phyloP scores from a whole-genome alignment of 805 yeast genomes.

The Candida golubevii region DNA sequence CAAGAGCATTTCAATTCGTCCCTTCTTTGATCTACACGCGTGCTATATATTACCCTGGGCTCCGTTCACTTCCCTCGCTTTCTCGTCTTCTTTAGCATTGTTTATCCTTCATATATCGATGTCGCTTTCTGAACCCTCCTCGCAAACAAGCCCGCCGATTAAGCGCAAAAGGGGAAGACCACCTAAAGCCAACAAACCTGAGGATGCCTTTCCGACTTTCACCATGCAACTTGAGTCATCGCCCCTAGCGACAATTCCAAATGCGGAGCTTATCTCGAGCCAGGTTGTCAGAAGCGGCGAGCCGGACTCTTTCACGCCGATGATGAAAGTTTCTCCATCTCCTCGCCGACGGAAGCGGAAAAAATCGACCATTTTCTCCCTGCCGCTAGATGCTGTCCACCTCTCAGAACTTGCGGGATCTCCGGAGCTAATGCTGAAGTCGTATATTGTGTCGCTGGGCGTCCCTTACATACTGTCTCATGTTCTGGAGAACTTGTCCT shows the following conservation, averaged over 20 bases:
- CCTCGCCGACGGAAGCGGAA: slow-evolving; percentile 9
- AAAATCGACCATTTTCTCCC: slow-evolving; percentile 5
- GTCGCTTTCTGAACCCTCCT: slow-evolving; percentile 1
- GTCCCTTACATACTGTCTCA: not conserved
- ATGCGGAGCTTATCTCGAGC: slow-evolving; percentile 38
- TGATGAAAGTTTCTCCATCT: slow-evolving; percentile 39
- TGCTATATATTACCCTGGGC: too few species aligned
- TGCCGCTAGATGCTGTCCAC: slow-evolving; percentile 1
- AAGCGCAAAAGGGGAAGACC: slow-evolving; percentile 45
- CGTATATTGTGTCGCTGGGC: slow-evolving; percentile 2
- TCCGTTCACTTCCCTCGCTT: not conserved
- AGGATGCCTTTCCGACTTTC: slow-evolving; percentile 29
- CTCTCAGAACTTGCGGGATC: not conserved
- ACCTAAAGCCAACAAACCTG: slow-evolving; percentile 38
- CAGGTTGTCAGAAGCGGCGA: slow-evolving; percentile 36
- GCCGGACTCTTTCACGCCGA: slow-evolving; percentile 41
- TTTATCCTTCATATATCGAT: not conserved
- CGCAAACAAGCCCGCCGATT: slow-evolving; percentile 16
- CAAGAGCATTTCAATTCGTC: too few species aligned
- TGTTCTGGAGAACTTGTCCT: slow-evolving; percentile 4
- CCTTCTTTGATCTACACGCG: too few species aligned
- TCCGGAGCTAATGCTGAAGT: not conserved
- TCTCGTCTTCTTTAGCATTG: not conserved
- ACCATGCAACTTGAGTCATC: slow-evolving; percentile 39
- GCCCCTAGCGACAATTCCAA: slow-evolving; percentile 32